Evolutionary conservation across 2,329 filamentous ascomycete species (phyloP).

Genomic region (Fusarium paranaense): DNA sequence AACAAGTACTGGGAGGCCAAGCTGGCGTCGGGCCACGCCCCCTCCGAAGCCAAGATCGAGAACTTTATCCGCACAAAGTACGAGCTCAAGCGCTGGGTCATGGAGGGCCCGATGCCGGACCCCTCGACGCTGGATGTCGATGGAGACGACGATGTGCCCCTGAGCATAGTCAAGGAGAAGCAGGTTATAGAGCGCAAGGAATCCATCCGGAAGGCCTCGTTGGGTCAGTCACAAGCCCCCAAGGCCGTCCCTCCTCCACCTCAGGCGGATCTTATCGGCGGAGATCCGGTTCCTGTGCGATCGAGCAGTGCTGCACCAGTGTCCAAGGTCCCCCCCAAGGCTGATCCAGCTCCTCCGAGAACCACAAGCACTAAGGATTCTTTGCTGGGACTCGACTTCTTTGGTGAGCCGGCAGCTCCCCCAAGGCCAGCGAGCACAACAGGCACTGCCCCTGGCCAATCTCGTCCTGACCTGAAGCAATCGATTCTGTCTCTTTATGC

Average conservation of each 20-base stretch:
- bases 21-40: constrained; percentile 88
- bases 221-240: constrained; percentile 56
- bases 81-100: constrained; percentile 98
- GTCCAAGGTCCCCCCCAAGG: constrained; percentile 68
- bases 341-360: constrained; percentile 73
- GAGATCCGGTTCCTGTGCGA: constrained; percentile 75
- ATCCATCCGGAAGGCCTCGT: constrained; percentile 70
- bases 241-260: constrained; percentile 53
- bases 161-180: constrained; percentile 74
- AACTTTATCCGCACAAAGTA: constrained; percentile 99
- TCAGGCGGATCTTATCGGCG: constrained; percentile 85
- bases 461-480: constrained; percentile 93
- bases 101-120: constrained; percentile 95
- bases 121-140: constrained; percentile 87
- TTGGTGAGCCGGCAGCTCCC: constrained; percentile 80
- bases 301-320: constrained; percentile 80
- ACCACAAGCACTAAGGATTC: constrained; percentile 86
- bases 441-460: constrained; percentile 73
- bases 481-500: constrained; percentile 97
- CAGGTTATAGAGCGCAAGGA: constrained; percentile 71
- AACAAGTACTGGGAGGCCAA: constrained; percentile 99
- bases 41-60: constrained; percentile 97
- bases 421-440: constrained; percentile 85
- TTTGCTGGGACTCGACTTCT: constrained; percentile 90
- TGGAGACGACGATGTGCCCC: constrained; percentile 83